These are phyloP conservation scores for Aspergillus sergii DNA, from an alignment of 2,329 filamentous ascomycete species.

Conservation along the genomic window DNA sequence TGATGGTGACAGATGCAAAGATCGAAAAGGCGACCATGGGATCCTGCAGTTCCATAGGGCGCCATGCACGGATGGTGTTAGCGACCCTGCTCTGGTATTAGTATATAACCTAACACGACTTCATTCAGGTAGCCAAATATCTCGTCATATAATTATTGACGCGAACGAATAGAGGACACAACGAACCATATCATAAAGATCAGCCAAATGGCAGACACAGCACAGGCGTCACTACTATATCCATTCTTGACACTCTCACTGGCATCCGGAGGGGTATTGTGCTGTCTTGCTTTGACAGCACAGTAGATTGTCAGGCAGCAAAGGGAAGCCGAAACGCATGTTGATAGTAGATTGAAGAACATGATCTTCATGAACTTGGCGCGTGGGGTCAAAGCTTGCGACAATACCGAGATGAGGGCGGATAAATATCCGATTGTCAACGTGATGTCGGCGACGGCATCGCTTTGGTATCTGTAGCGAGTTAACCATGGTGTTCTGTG, in stretches of 20 bases:
- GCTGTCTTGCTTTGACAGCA: conserved; percentile 63
- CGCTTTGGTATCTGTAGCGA: conserved; percentile 47
- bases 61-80: conserved; percentile 65
- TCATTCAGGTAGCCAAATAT: background rate
- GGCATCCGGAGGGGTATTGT: conserved; percentile 50
- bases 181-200: conserved; percentile 65
- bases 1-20: conserved; percentile 64
- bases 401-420: conserved; percentile 65
- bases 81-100: conserved; percentile 43
- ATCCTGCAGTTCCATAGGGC: conserved; percentile 63
- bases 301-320: conserved; percentile 67
- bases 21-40: conserved; percentile 70
- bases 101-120: background rate
- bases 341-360: conserved; percentile 58
- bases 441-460: conserved; percentile 53
- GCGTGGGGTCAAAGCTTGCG: conserved; percentile 66
- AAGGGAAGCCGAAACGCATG: conserved; percentile 62
- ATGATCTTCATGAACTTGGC: conserved; percentile 73
- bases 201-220: conserved; percentile 69
- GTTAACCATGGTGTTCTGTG: background rate
- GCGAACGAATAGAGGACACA: background rate
- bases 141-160: background rate
- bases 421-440: conserved; percentile 59
- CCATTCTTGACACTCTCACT: conserved; percentile 32
- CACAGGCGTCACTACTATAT: conserved; percentile 71